Conservation (phyloP, 2,329 filamentous ascomycete genomes). For the Cordyceps fumosorosea region DNA sequence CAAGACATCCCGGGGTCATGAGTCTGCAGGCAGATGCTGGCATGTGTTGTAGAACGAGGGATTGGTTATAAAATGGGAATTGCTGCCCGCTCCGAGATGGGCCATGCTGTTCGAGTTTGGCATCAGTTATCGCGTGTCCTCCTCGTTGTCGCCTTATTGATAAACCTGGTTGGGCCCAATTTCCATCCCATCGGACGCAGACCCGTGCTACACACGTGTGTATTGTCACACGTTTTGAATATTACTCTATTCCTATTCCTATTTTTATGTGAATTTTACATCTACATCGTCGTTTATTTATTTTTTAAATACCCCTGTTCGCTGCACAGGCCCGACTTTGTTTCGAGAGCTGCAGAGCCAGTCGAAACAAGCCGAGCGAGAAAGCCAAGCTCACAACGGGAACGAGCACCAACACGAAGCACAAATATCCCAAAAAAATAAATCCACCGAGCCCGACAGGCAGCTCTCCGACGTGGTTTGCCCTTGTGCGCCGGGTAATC, state of each 20-base stretch:
- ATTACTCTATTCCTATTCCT: neutral
- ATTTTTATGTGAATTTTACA: neutral
- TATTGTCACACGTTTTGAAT: neutral
- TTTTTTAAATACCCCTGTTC: neutral
- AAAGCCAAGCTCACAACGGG: neutral
- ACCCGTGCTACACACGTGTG: neutral
- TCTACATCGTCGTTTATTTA: neutral
- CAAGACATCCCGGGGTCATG: neutral
- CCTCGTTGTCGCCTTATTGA: neutral
- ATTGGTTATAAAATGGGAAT: constrained; percentile 4
- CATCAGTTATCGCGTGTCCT: constrained; percentile 1
- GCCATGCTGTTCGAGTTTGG: neutral
- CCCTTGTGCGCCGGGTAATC: neutral
- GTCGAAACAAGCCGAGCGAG: neutral
- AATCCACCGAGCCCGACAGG: neutral
- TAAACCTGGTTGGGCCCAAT: neutral
- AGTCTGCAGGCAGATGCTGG: neutral
- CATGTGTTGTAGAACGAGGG: neutral
- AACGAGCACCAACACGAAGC: neutral
- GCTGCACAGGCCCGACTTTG: neutral
- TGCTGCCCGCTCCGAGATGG: neutral
- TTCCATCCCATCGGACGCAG: neutral
- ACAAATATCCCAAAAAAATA: neutral
- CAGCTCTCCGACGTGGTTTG: neutral
- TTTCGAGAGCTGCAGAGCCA: neutral